These are phyloP conservation scores for Trametes elegans DNA, from an alignment of 768 basidiomycete genomes.

Conservation along the genomic window DNA sequence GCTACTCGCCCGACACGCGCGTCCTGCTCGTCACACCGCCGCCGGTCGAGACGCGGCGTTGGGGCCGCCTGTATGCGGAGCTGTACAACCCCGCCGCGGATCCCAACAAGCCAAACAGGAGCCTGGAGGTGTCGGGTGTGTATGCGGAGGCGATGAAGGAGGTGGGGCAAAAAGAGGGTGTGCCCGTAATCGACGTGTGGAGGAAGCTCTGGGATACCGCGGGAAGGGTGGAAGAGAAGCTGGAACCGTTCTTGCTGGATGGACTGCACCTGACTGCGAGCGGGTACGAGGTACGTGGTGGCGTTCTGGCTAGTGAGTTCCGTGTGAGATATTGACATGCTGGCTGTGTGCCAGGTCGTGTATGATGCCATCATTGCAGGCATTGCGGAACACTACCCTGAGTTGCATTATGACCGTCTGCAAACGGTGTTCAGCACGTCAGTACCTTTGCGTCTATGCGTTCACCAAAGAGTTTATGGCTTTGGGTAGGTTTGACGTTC, in stretches of 20 bases:
- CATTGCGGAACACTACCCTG: slow-evolving; percentile 59
- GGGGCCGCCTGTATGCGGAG: slow-evolving; percentile 48
- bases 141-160: slow-evolving; percentile 73
- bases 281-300: slow-evolving; percentile 64
- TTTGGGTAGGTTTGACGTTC: too few species aligned
- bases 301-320: background rate
- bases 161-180: slow-evolving; percentile 50
- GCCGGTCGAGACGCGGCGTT: slow-evolving; percentile 67
- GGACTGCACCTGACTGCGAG: slow-evolving; percentile 77
- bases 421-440: slow-evolving; percentile 58
- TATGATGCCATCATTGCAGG: slow-evolving; percentile 62
- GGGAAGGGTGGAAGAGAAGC: slow-evolving; percentile 50
- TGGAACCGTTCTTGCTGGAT: slow-evolving; percentile 58
- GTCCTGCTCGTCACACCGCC: slow-evolving; percentile 87
- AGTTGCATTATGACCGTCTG: slow-evolving; percentile 64
- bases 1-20: slow-evolving; percentile 71
- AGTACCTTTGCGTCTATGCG: slow-evolving; percentile 31
- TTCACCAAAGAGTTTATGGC: too few species aligned
- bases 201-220: slow-evolving; percentile 67
- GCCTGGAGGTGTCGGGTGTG: slow-evolving; percentile 53
- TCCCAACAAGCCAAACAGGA: slow-evolving; percentile 57
- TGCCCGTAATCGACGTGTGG: slow-evolving; percentile 77
- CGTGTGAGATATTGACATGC: background rate
- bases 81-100: slow-evolving; percentile 39
- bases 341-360: slow-evolving; percentile 51